phyloP scores from a whole-genome alignment of 495 filamentous ascomycete genomes.

The Aspergillus saccharolyticus region DNA sequence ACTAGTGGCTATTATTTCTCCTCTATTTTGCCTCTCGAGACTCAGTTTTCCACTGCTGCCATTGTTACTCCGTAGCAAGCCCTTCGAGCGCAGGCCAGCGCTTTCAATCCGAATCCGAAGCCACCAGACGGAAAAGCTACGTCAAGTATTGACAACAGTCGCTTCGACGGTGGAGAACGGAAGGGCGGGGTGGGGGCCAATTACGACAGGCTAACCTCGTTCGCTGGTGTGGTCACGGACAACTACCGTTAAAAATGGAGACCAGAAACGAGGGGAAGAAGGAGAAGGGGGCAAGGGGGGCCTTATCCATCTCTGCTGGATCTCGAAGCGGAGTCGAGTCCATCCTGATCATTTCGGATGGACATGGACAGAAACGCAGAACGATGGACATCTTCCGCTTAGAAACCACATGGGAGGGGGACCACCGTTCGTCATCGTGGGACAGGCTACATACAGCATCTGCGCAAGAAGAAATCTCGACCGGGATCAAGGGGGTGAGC shows the following conservation, averaged over 20 bases:
- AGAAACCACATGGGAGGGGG: not conserved
- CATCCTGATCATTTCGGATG: conserved; percentile 2
- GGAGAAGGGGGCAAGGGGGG: not conserved
- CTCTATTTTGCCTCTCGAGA: not conserved
- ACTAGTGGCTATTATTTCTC: not conserved
- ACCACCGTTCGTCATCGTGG: not conserved
- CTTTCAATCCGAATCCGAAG: not conserved
- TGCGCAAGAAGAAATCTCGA: not conserved
- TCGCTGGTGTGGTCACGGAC: conserved; percentile 1
- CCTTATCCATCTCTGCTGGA: not conserved
- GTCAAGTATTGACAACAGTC: not conserved
- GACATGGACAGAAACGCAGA: not conserved
- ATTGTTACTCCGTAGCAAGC: not conserved
- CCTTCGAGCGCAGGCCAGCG: not conserved
- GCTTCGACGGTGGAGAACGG: not conserved
- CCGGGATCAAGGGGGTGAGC: not conserved
- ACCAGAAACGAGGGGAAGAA: not conserved
- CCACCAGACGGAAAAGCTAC: not conserved
- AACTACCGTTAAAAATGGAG: conserved; percentile 1
- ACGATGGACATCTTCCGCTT: not conserved
- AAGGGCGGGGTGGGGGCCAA: not conserved
- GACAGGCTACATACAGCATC: not conserved
- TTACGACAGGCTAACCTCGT: not conserved
- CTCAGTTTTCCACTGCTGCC: not conserved
- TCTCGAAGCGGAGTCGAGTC: not conserved